phyloP scores from a whole-genome alignment of 179 eudicot genomes.

The Spinacia oleracea region DNA sequence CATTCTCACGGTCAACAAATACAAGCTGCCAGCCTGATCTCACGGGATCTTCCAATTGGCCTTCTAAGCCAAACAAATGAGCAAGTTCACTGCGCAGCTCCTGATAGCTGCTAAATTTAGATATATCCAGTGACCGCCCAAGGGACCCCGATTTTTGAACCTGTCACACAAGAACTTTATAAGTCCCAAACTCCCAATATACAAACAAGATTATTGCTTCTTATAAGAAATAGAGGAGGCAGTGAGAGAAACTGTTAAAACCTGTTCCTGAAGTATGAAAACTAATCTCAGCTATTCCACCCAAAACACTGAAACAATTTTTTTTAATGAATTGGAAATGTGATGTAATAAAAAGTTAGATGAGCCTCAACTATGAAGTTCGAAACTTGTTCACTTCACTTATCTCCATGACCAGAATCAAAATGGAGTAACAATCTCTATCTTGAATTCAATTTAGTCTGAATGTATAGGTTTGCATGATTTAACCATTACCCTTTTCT shows the following conservation, averaged over 20 bases:
- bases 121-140: conserved; percentile 87
- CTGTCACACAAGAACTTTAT: conserved; percentile 41
- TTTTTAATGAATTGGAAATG: too few relatives aligned
- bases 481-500: background rate
- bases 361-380: background rate
- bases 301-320: too few relatives aligned
- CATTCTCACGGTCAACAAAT: conserved; percentile 98
- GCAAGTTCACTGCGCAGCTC: conserved; percentile 91
- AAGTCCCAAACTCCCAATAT: conserved; percentile 10
- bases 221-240: background rate
- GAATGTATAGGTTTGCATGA: background rate
- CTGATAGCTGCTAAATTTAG: conserved; percentile 86
- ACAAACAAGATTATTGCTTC: background rate
- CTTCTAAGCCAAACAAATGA: conserved; percentile 90
- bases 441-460: background rate
- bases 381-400: background rate
- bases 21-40: conserved; percentile 99
- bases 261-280: background rate
- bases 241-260: background rate
- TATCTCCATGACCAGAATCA: background rate
- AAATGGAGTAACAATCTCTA: background rate
- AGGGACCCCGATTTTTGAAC: conserved; percentile 88
- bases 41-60: conserved; percentile 85
- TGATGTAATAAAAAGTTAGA: too few relatives aligned
- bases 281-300: background rate